A percentile compares a stretch with the other conserved stretches of the same genome.
Conservation (phyloP, 163 green algal genomes). For the Prototheca wickerhamii region DNA sequence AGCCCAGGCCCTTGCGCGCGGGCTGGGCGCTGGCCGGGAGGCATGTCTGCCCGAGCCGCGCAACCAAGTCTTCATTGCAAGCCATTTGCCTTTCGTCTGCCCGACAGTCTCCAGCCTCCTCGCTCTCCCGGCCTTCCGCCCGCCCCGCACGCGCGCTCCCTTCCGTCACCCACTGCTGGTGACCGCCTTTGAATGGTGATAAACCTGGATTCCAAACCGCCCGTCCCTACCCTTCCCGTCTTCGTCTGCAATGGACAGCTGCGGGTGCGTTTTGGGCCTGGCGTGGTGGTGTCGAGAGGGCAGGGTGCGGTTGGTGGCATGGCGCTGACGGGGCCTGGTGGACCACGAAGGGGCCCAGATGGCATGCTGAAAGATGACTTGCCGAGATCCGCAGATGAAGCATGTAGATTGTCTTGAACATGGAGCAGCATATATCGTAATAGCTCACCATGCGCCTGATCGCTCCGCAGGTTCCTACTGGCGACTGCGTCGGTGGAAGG, state of each 20-base stretch:
- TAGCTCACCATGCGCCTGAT: not conserved
- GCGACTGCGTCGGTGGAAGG: not conserved
- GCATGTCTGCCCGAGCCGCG: too few species aligned
- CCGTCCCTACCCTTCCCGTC: not conserved
- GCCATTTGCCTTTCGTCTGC: not conserved
- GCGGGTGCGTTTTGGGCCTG: not conserved
- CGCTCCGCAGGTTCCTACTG: constrained; percentile 9
- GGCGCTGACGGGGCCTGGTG: not conserved
- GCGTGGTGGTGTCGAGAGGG: not conserved
- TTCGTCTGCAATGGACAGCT: constrained; percentile 8
- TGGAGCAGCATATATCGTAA: not conserved
- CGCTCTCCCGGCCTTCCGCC: not conserved
- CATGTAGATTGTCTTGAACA: not conserved
- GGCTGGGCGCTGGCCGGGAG: too few species aligned
- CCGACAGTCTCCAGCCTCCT: not conserved
- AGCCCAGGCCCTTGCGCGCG: too few species aligned
- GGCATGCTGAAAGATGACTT: not conserved
- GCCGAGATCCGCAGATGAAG: not conserved
- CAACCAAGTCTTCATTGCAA: too few species aligned
- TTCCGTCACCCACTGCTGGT: too few species aligned
- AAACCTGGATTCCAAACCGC: not conserved
- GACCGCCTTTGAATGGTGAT: constrained; percentile 2
- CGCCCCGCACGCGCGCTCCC: not conserved
- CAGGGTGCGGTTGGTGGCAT: too few species aligned
- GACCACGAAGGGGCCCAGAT: not conserved